Evolutionary conservation across 192 early-diverging fungal species (phyloP).

Genomic region (Rhizoclosmatium sp.): DNA sequence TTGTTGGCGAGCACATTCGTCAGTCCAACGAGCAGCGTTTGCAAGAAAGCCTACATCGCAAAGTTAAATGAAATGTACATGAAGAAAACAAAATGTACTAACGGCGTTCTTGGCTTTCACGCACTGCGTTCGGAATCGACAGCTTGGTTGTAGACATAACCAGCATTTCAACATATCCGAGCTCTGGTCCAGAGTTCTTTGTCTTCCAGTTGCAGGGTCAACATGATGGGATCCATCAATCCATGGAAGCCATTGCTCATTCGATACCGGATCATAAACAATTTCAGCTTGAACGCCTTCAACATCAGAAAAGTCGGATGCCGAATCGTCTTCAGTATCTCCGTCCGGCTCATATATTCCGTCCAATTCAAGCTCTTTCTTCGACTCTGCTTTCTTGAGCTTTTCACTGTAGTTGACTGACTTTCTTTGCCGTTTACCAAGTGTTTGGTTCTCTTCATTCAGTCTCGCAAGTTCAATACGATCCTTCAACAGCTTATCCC

Average conservation of each 20-base stretch:
- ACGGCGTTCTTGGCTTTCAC: slow-evolving; percentile 15
- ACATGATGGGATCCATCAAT: background rate
- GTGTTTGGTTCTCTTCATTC: background rate
- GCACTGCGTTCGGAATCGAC: slow-evolving; percentile 16
- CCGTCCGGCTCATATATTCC: slow-evolving; percentile 18
- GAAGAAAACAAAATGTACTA: background rate
- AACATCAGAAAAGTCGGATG: background rate
- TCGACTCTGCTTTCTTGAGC: background rate
- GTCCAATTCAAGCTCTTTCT: background rate
- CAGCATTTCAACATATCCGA: slow-evolving; percentile 3
- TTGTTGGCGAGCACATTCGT: background rate
- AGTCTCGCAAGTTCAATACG: slow-evolving; percentile 11
- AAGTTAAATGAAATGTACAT: background rate
- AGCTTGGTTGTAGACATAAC: slow-evolving; percentile 22
- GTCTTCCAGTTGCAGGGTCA: background rate
- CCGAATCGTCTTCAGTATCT: background rate
- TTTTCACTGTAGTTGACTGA: slow-evolving; percentile 41
- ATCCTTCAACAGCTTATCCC: slow-evolving; percentile 43
- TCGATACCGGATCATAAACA: background rate
- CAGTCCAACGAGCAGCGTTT: slow-evolving; percentile 13
- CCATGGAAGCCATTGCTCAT: slow-evolving; percentile 29
- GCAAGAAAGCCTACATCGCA: slow-evolving; percentile 9
- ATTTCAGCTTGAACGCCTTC: background rate
- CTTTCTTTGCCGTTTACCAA: slow-evolving; percentile 40
- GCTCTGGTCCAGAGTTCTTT: background rate